phyloP scores from a whole-genome alignment of 2,329 filamentous ascomycete genomes.

The Aspergillus nomiae region DNA sequence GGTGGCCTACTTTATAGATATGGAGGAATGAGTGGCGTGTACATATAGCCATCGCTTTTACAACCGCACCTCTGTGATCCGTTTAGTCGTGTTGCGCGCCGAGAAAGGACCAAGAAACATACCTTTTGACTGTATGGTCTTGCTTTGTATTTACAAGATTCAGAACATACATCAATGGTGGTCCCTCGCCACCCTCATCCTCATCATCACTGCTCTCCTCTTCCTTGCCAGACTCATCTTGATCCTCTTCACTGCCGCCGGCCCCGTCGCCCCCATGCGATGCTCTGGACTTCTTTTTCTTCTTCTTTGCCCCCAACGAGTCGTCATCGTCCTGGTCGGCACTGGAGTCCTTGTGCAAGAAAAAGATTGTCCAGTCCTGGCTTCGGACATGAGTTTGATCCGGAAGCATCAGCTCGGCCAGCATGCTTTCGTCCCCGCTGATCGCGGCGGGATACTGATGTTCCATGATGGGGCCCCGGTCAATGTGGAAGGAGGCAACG shows the following conservation, averaged over 20 bases:
- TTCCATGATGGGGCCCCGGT: slow-evolving; percentile 95
- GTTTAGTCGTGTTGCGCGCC: slow-evolving; percentile 1
- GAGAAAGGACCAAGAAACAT: slow-evolving; percentile 22
- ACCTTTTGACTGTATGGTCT: slow-evolving; percentile 82
- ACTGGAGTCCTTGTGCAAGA: slow-evolving; percentile 91
- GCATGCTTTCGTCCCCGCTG: slow-evolving; percentile 95
- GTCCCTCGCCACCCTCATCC: slow-evolving; percentile 74
- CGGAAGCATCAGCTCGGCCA: slow-evolving; percentile 96
- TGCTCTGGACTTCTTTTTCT: slow-evolving; percentile 48
- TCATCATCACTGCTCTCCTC: slow-evolving; percentile 59
- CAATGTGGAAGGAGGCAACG: slow-evolving; percentile 96
- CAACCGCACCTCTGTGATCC: slow-evolving; percentile 73
- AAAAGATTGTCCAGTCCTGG: slow-evolving; percentile 99
- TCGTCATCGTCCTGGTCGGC: slow-evolving; percentile 79
- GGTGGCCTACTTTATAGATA: slow-evolving; percentile 80
- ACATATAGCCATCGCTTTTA: slow-evolving; percentile 99
- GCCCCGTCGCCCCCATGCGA: slow-evolving; percentile 48
- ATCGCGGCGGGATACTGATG: slow-evolving; percentile 95
- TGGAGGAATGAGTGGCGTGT: slow-evolving; percentile 96
- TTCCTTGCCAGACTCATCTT: slow-evolving; percentile 45
- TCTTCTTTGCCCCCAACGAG: slow-evolving; percentile 49
- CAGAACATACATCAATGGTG: slow-evolving; percentile 92
- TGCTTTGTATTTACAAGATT: slow-evolving; percentile 98
- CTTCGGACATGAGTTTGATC: slow-evolving; percentile 93
- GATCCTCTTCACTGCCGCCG: slow-evolving; percentile 53